A percentile compares a stretch with the other conserved stretches of the same genome.
These are phyloP conservation scores for Aspergillus ustus DNA, from an alignment of 2,329 filamentous ascomycete species.

Conservation along the genomic window DNA sequence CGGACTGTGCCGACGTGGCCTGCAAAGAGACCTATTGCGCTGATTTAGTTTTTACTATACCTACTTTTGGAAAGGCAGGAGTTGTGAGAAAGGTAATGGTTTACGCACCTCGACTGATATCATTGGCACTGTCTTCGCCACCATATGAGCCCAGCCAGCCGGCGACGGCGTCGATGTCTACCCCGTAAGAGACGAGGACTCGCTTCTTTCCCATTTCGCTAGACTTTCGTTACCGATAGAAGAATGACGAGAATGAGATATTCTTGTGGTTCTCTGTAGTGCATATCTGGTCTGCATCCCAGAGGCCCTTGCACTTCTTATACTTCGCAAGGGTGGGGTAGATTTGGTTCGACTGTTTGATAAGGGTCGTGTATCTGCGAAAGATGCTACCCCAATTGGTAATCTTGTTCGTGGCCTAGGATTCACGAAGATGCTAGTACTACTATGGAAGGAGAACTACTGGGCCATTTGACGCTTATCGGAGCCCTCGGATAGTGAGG, in stretches of 20 bases:
- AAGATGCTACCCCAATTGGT: background rate
- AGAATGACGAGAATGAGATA: no score
- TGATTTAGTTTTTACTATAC: no score
- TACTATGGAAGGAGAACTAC: background rate
- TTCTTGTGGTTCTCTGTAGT: no score
- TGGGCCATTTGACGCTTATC: background rate
- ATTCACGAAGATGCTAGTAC: background rate
- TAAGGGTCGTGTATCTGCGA: background rate
- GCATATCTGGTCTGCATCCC: no score
- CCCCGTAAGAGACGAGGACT: constrained; percentile 65
- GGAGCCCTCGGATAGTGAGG: background rate
- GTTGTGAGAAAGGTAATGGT: background rate
- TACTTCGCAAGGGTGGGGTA: constrained; percentile 1
- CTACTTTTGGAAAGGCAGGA: background rate
- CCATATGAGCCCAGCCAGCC: constrained; percentile 78
- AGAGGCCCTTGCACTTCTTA: background rate
- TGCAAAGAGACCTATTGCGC: constrained; percentile 63
- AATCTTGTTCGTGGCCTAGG: background rate
- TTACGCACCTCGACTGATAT: constrained; percentile 68
- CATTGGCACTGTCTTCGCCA: constrained; percentile 71
- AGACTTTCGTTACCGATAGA: background rate
- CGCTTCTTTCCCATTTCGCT: constrained; percentile 50
- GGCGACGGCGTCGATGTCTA: constrained; percentile 77
- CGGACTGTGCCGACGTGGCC: constrained; percentile 69
- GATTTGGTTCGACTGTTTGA: background rate